These are phyloP conservation scores for Haplographium delicatum DNA, from an alignment of 495 filamentous ascomycete species.

Conservation along the genomic window DNA sequence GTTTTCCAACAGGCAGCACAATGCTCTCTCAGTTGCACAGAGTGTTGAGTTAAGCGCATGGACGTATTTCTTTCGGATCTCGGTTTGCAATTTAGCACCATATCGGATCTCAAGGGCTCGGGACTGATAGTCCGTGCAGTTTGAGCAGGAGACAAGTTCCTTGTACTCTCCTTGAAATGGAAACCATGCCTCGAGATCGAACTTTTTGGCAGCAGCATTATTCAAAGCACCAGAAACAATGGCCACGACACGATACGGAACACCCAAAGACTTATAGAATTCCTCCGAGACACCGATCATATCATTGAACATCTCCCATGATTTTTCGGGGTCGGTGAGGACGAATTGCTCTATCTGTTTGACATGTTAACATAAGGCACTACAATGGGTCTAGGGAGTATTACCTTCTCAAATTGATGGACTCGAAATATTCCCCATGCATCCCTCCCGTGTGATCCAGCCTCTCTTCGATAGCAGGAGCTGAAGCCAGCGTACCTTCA, in stretches of 20 bases:
- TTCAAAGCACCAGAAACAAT: slow-evolving; percentile 95
- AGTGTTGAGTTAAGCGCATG: slow-evolving; percentile 91
- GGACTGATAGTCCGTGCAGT: slow-evolving; percentile 94
- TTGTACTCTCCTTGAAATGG: slow-evolving; percentile 96
- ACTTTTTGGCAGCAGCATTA: slow-evolving; percentile 92
- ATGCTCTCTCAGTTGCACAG: slow-evolving; percentile 85
- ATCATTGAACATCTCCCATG: slow-evolving; percentile 86
- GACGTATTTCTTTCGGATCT: slow-evolving; percentile 84
- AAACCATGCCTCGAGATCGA: slow-evolving; percentile 96
- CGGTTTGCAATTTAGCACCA: slow-evolving; percentile 72
- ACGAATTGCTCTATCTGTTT: slow-evolving; percentile 84
- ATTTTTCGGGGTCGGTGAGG: slow-evolving; percentile 88
- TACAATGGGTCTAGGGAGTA: not conserved
- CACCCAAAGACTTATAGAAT: slow-evolving; percentile 83
- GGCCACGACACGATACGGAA: slow-evolving; percentile 85
- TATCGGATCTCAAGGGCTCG: slow-evolving; percentile 82
- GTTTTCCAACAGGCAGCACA: slow-evolving; percentile 95
- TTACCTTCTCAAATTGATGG: slow-evolving; percentile 94
- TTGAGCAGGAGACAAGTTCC: slow-evolving; percentile 91
- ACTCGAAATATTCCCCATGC: slow-evolving; percentile 98
- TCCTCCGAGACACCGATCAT: slow-evolving; percentile 91
- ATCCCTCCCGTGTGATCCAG: slow-evolving; percentile 86
- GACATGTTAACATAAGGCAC: slow-evolving; percentile 1
- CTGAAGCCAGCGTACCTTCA: slow-evolving; percentile 80
- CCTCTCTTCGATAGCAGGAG: slow-evolving; percentile 94